phyloP scores from a whole-genome alignment of 352 stramenopile species.

The Phytopythium vexans region DNA sequence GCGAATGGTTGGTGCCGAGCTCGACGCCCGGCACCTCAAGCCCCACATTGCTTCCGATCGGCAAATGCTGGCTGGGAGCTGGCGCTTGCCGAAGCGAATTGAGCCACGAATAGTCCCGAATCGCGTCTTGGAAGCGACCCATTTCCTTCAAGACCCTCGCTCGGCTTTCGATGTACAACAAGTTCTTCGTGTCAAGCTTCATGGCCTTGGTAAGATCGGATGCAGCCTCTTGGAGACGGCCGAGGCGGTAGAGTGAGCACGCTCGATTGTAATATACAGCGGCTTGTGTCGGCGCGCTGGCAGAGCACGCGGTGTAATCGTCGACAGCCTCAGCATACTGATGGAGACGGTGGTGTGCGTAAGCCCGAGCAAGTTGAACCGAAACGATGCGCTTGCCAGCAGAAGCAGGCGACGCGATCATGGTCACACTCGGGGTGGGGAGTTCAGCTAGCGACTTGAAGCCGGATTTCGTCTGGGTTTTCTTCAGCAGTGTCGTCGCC shows the following conservation, averaged over 20 bases:
- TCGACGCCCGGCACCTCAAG: neutral
- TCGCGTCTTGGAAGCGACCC: constrained; percentile 62
- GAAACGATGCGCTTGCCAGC: constrained; percentile 2
- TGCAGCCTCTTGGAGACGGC: constrained; percentile 37
- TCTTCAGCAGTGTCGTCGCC: constrained; percentile 36
- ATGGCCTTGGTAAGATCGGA: constrained; percentile 57
- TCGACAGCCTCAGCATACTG: constrained; percentile 40
- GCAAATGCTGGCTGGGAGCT: neutral
- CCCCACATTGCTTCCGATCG: neutral
- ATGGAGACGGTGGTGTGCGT: constrained; percentile 50
- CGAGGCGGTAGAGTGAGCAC: constrained; percentile 54
- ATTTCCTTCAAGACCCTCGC: constrained; percentile 57
- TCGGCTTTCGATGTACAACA: constrained; percentile 59
- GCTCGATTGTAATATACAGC: constrained; percentile 57
- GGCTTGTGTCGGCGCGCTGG: constrained; percentile 31
- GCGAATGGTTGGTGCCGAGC: neutral
- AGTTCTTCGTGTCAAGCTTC: constrained; percentile 66
- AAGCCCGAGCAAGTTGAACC: constrained; percentile 28
- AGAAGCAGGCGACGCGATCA: neutral
- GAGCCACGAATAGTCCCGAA: constrained; percentile 68
- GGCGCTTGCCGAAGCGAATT: constrained; percentile 36
- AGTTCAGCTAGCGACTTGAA: constrained; percentile 4
- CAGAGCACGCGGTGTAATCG: constrained; percentile 53
- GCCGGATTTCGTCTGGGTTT: constrained; percentile 15
- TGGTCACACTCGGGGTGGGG: neutral